Evolutionary conservation across 345 rosid species (phyloP).

Genomic region (Populus ilicifolia): DNA sequence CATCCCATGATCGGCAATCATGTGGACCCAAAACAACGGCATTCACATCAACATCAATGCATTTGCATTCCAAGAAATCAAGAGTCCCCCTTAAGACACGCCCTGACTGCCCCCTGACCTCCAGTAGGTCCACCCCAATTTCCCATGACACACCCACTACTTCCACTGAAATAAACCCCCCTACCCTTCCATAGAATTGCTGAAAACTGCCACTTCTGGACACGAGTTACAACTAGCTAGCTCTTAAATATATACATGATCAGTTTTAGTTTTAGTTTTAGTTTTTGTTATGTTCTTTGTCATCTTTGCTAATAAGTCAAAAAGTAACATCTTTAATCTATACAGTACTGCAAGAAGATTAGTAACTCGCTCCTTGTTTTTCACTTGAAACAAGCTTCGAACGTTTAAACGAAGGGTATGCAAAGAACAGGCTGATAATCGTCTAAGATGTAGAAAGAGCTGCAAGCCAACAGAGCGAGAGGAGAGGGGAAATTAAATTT

Average conservation of each 20-base stretch:
- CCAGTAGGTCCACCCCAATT: slow-evolving; percentile 36
- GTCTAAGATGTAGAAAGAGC: neutral
- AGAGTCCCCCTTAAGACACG: slow-evolving; percentile 55
- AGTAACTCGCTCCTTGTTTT: no score
- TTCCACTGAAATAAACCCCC: neutral
- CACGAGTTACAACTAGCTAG: neutral
- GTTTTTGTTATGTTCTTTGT: neutral
- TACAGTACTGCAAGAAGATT: no score
- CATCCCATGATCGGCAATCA: neutral
- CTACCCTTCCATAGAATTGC: neutral
- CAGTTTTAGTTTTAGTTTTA: neutral
- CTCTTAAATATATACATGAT: neutral
- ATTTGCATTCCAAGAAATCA: slow-evolving; percentile 25
- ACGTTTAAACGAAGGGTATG: neutral
- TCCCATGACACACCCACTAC: slow-evolving; percentile 33
- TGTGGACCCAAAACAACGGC: slow-evolving; percentile 6
- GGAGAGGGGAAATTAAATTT: neutral
- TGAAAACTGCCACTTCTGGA: neutral
- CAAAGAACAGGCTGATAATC: neutral
- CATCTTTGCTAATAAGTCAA: slow-evolving; percentile 7
- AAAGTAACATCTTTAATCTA: no score
- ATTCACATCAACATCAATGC: slow-evolving; percentile 20
- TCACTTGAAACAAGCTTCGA: neutral
- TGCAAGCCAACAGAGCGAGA: neutral
- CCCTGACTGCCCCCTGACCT: slow-evolving; percentile 40